Evolutionary conservation across 169 alveolate genomes (phyloP).

Genomic region (Eimeria maxima): DNA sequence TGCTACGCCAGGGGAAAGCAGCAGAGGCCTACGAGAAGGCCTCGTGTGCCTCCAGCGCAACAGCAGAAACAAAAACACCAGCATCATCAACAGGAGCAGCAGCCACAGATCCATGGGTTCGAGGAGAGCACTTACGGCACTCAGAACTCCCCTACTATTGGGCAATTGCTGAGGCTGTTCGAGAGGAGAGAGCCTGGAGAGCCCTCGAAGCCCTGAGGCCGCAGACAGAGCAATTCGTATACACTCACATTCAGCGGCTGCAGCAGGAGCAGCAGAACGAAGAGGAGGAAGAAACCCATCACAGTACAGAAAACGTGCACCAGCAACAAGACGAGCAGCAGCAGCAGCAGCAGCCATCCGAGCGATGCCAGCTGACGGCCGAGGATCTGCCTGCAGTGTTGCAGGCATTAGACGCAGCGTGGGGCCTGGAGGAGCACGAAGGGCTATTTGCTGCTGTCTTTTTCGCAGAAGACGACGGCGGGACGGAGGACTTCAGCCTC

Average conservation of each 20-base stretch:
- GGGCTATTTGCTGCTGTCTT: constrained; percentile 60
- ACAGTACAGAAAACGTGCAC: not conserved
- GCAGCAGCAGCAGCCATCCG: constrained; percentile 2
- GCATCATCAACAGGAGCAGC: constrained; percentile 14
- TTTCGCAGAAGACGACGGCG: not conserved
- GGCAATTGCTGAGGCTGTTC: not conserved
- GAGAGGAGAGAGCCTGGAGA: constrained; percentile 55
- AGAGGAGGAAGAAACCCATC: not conserved
- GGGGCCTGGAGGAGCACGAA: constrained; percentile 25
- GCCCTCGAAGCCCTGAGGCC: constrained; percentile 51
- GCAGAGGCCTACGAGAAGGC: constrained; percentile 22
- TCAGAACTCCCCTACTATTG: not conserved
- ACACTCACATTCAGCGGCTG: not conserved
- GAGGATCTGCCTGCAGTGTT: constrained; percentile 6
- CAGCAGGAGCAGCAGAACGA: constrained; percentile 45
- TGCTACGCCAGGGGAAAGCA: constrained; percentile 54
- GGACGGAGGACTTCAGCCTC: not conserved
- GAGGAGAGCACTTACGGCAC: constrained; percentile 33
- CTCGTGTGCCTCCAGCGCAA: not conserved
- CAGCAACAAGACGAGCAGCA: not conserved
- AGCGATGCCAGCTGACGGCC: not conserved
- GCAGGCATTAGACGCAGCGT: constrained; percentile 21
- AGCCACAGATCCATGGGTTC: not conserved
- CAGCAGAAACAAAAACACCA: not conserved
- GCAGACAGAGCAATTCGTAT: not conserved